phyloP scores from a whole-genome alignment of 2,329 filamentous ascomycete genomes.

The Xylariomycetidae sp. region DNA sequence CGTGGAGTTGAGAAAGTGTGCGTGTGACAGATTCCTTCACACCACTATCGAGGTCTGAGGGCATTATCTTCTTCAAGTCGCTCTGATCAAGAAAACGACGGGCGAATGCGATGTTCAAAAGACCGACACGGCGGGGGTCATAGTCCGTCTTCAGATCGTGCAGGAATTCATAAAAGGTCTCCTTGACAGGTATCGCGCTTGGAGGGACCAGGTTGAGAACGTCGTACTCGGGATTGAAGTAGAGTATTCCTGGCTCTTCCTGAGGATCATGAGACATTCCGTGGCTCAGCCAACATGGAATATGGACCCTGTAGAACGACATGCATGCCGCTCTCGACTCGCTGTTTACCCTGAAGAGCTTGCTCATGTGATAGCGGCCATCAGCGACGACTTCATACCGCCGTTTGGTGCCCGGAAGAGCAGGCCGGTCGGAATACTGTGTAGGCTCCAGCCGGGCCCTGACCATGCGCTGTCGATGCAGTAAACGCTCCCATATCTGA shows the following conservation, averaged over 20 bases:
- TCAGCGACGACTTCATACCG: constrained; percentile 1
- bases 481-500: constrained; percentile 6
- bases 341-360: constrained; percentile 9
- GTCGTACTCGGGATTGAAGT: constrained; percentile 13
- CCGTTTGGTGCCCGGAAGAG: background rate
- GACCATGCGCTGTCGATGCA: constrained; percentile 8
- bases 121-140: constrained; percentile 9
- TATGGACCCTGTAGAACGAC: constrained; percentile 8
- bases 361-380: constrained; percentile 5
- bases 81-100: background rate
- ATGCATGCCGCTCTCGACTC: constrained; percentile 7
- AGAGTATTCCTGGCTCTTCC: constrained; percentile 4
- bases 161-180: constrained; percentile 6
- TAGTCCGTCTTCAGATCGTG: constrained; percentile 9
- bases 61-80: background rate
- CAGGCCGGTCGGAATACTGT: background rate
- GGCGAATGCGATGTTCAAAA: constrained; percentile 9
- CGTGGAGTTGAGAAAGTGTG: constrained; percentile 6
- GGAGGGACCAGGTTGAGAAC: constrained; percentile 2
- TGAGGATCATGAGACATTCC: background rate
- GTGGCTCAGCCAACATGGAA: constrained; percentile 7
- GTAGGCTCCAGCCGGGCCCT: constrained; percentile 1
- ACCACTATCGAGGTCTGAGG: background rate
- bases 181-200: background rate
- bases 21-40: constrained; percentile 4